Percentiles rank a stretch among this genome's conserved stretches.
These are phyloP conservation scores for Chlamydomonas schloesseri DNA, from an alignment of 139 green algal genomes.

Conservation along the genomic window DNA sequence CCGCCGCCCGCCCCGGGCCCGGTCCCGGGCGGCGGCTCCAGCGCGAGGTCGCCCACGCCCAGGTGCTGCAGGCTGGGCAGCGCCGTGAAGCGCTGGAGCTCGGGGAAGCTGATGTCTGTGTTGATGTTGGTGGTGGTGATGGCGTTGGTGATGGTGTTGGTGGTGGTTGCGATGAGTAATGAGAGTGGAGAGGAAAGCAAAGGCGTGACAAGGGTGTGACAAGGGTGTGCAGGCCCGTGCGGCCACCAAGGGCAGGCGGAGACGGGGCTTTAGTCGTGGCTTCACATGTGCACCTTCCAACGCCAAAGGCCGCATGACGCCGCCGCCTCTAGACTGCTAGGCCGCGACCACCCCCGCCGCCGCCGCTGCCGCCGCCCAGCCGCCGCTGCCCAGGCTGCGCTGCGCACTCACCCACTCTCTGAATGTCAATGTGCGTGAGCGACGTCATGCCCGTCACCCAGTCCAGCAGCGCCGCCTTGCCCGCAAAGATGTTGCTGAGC, in stretches of 20 bases:
- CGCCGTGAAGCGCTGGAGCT: constrained; percentile 35
- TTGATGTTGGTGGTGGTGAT: too few relatives aligned
- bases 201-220: too few relatives aligned
- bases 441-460: constrained; percentile 33
- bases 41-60: constrained; percentile 46
- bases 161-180: too few relatives aligned
- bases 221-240: too few relatives aligned
- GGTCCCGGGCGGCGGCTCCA: background rate
- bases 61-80: constrained; percentile 44
- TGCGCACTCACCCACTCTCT: constrained; percentile 1
- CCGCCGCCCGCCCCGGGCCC: background rate
- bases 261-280: too few relatives aligned
- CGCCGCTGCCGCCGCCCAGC: background rate
- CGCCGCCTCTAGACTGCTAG: too few relatives aligned
- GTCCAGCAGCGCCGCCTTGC: constrained; percentile 37
- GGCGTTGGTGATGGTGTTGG: too few relatives aligned
- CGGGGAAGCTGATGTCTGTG: background rate
- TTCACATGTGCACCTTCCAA: too few relatives aligned
- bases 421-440: constrained; percentile 47
- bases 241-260: too few relatives aligned
- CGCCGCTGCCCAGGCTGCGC: background rate
- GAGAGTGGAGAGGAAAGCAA: too few relatives aligned
- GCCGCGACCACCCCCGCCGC: too few relatives aligned
- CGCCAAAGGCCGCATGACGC: too few relatives aligned
- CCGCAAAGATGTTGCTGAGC: constrained; percentile 35